Evolutionary conservation across 495 filamentous ascomycete species (phyloP).

Genomic region (Xylaria venustula): DNA sequence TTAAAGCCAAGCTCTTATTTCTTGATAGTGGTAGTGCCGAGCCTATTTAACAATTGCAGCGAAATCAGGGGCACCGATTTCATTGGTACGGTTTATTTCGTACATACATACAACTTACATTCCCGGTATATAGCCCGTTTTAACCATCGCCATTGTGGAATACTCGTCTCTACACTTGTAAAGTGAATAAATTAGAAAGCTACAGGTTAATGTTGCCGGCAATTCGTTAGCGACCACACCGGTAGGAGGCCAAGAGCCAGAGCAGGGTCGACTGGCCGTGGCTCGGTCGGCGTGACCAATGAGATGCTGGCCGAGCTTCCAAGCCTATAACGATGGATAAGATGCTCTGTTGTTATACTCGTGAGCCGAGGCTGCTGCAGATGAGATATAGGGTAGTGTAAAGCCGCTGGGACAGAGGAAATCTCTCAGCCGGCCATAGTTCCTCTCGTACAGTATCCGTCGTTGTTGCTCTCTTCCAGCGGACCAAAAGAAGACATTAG

Average conservation of each 20-base stretch:
- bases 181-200: slow-evolving; percentile 2
- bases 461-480: not conserved
- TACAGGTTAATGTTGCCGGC: slow-evolving; percentile 5
- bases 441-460: not conserved
- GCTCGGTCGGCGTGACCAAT: not conserved
- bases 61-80: not conserved
- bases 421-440: not conserved
- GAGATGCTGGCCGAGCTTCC: not conserved
- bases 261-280: not conserved
- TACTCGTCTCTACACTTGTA: not conserved
- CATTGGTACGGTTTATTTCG: slow-evolving; percentile 11
- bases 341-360: not conserved
- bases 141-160: slow-evolving; percentile 9
- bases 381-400: not conserved
- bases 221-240: not conserved
- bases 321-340: not conserved
- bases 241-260: not conserved
- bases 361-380: not conserved
- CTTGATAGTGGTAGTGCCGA: not conserved
- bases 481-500: not conserved
- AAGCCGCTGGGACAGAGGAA: not conserved
- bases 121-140: slow-evolving; percentile 5
- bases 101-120: not conserved
- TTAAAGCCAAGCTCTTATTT: not conserved
- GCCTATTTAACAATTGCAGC: not conserved